Conservation (phyloP, 2,329 filamentous ascomycete genomes). For the Emericellopsis cladophorae region DNA sequence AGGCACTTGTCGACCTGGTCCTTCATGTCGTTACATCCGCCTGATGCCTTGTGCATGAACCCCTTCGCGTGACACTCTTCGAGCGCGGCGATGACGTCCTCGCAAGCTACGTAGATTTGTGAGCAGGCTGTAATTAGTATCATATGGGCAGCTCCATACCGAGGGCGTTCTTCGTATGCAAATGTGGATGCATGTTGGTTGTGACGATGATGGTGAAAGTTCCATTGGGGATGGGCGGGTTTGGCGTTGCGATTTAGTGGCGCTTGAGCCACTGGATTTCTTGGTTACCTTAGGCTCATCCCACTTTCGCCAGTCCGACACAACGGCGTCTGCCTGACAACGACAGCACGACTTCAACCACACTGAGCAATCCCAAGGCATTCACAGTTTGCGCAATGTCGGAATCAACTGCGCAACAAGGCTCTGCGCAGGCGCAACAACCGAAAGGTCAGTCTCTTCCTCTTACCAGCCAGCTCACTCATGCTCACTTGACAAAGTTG, state of each 20-base stretch:
- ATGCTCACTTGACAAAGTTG: slow-evolving; percentile 15
- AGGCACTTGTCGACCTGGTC: slow-evolving; percentile 75
- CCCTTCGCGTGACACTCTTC: slow-evolving; percentile 91
- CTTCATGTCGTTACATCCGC: slow-evolving; percentile 84
- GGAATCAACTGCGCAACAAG: slow-evolving; percentile 14
- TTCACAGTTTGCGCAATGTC: not conserved
- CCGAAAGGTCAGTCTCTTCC: slow-evolving; percentile 41
- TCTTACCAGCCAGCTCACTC: not conserved
- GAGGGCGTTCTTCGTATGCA: slow-evolving; percentile 83
- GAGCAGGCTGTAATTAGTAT: slow-evolving; percentile 3
- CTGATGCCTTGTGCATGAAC: slow-evolving; percentile 83
- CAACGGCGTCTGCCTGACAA: not conserved
- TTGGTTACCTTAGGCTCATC: not conserved
- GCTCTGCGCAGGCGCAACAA: slow-evolving; percentile 55
- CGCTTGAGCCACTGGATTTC: slow-evolving; percentile 16
- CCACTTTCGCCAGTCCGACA: not conserved
- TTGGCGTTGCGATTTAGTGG: slow-evolving; percentile 4
- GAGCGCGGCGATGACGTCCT: slow-evolving; percentile 84
- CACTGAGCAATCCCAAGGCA: not conserved
- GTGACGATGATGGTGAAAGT: not conserved
- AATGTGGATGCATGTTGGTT: slow-evolving; percentile 78
- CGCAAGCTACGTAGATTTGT: slow-evolving; percentile 58
- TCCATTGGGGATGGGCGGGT: not conserved
- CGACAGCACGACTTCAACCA: not conserved
- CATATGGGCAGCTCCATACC: slow-evolving; percentile 36